phyloP scores from a whole-genome alignment of 1,284 basidiomycete genomes.

The Rhodotorula sp. region DNA sequence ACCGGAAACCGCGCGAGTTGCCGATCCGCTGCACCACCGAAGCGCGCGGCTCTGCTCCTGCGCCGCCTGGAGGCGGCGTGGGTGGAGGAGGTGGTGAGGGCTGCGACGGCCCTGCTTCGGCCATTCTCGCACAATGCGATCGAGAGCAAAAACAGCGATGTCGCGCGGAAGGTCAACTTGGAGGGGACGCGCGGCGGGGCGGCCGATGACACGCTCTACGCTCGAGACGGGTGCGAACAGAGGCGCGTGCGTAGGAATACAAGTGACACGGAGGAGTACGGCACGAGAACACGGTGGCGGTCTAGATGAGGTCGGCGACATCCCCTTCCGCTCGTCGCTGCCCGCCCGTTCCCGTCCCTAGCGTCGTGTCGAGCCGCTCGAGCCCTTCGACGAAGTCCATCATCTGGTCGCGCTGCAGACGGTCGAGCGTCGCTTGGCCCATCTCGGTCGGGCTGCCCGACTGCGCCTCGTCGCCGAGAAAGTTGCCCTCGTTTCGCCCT shows the following conservation, averaged over 20 bases:
- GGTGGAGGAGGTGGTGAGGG: neutral
- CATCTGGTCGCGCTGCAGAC: constrained; percentile 41
- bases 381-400: constrained; percentile 39
- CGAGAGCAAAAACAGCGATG: neutral
- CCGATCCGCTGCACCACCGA: neutral
- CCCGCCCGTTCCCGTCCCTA: neutral
- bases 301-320: constrained; percentile 19
- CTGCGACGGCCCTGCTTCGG: neutral
- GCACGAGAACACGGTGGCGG: neutral
- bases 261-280: neutral
- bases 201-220: neutral
- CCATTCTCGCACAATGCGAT: neutral
- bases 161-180: neutral
- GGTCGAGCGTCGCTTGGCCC: constrained; percentile 49
- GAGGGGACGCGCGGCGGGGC: neutral
- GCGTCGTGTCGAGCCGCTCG: constrained; percentile 21
- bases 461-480: constrained; percentile 22
- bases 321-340: neutral
- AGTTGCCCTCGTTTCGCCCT: neutral
- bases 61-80: constrained; percentile 9
- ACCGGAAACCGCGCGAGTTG: neutral
- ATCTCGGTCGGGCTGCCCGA: constrained; percentile 47
- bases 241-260: neutral
- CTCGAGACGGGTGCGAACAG: neutral
- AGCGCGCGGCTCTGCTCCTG: neutral